These are phyloP conservation scores for Pleurotus citrinopileatus DNA, from an alignment of 768 basidiomycete genomes.

Conservation along the genomic window DNA sequence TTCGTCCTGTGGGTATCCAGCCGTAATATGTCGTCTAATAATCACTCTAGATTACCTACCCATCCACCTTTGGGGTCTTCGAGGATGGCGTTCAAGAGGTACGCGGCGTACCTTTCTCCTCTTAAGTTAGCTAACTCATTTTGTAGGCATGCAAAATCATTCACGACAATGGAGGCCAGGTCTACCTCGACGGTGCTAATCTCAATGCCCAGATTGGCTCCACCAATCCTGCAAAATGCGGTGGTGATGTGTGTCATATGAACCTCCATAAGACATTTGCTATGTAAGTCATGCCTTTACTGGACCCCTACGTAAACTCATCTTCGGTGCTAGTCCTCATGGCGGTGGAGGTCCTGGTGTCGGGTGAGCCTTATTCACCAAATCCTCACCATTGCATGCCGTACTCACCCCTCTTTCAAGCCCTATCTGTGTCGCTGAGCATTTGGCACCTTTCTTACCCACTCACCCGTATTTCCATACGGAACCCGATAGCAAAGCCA, in stretches of 20 bases:
- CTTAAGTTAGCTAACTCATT: slow-evolving; percentile 2
- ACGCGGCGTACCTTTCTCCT: slow-evolving; percentile 17
- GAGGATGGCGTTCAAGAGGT: slow-evolving; percentile 85
- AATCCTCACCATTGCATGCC: slow-evolving; percentile 13
- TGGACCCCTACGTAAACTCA: background rate
- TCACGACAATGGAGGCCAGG: slow-evolving; percentile 93
- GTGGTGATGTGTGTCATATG: slow-evolving; percentile 97
- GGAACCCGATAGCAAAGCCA: slow-evolving; percentile 38
- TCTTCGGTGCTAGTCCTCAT: slow-evolving; percentile 63
- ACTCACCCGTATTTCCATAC: slow-evolving; percentile 72
- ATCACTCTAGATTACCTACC: slow-evolving; percentile 80
- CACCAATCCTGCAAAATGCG: slow-evolving; percentile 91
- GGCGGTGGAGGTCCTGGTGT: slow-evolving; percentile 97
- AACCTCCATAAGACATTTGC: slow-evolving; percentile 99
- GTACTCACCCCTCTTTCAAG: slow-evolving; percentile 37
- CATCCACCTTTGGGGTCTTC: slow-evolving; percentile 97
- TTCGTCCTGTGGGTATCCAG: slow-evolving; percentile 22
- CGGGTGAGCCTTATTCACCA: slow-evolving; percentile 49
- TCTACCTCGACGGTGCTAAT: slow-evolving; percentile 97
- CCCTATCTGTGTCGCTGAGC: slow-evolving; percentile 92
- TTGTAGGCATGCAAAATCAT: slow-evolving; percentile 85
- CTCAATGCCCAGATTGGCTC: slow-evolving; percentile 92
- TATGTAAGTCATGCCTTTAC: slow-evolving; percentile 52
- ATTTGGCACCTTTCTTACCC: slow-evolving; percentile 93
- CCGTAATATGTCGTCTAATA: background rate